Conservation (phyloP, 2,329 filamentous ascomycete genomes). For the Emericellopsis atlantica region DNA sequence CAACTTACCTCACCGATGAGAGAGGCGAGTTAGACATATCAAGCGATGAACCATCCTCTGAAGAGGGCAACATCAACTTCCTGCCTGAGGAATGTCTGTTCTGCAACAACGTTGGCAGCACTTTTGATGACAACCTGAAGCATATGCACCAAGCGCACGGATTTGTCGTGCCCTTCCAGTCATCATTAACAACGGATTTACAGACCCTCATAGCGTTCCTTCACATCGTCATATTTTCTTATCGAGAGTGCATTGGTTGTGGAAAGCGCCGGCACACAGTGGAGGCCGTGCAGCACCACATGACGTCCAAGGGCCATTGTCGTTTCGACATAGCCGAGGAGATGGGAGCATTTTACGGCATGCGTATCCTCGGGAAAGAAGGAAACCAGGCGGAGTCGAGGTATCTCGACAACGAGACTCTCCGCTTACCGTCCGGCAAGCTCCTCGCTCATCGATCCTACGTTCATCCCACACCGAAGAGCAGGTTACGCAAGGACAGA, state of each 20-base stretch:
- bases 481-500: background rate
- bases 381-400: background rate
- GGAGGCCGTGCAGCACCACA: slow-evolving; percentile 36
- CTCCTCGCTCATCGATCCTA: background rate
- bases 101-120: slow-evolving; percentile 17
- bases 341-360: slow-evolving; percentile 26
- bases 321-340: slow-evolving; percentile 24
- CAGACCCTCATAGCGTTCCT: slow-evolving; percentile 34
- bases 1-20: background rate
- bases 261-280: slow-evolving; percentile 26
- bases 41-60: background rate
- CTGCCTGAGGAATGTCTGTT: slow-evolving; percentile 25
- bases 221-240: slow-evolving; percentile 31
- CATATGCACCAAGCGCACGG: slow-evolving; percentile 38
- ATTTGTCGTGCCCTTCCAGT: slow-evolving; percentile 25
- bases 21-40: background rate
- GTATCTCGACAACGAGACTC: background rate
- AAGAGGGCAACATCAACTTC: slow-evolving; percentile 8
- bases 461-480: background rate
- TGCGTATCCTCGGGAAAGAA: background rate
- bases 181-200: slow-evolving; percentile 28
- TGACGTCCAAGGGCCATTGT: slow-evolving; percentile 35
- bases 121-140: slow-evolving; percentile 21
- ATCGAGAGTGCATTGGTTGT: slow-evolving; percentile 37
- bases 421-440: background rate